These are phyloP conservation scores for Blastobotrys parvus DNA, from an alignment of 805 yeast genomes.

Conservation along the genomic window DNA sequence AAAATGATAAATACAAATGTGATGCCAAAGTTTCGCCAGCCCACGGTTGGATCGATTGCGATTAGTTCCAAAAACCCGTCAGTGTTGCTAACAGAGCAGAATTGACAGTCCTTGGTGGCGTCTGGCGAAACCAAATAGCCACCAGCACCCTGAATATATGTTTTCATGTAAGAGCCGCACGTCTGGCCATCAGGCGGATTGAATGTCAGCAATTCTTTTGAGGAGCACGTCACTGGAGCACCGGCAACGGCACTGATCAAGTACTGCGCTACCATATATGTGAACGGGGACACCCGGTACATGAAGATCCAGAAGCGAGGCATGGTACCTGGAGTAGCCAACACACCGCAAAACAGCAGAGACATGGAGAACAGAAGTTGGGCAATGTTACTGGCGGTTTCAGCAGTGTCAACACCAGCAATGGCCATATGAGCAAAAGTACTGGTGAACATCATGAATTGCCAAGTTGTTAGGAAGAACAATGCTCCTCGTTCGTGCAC, in stretches of 20 bases:
- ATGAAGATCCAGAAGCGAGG: conserved; percentile 78
- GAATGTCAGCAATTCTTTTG: conserved; percentile 39
- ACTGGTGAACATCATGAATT: conserved; percentile 41
- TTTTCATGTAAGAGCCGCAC: conserved; percentile 46
- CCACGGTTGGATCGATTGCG: conserved; percentile 25
- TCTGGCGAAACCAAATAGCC: conserved; percentile 39
- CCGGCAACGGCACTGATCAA: conserved; percentile 42
- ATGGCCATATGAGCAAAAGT: conserved; percentile 28
- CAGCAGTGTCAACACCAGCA: conserved; percentile 51
- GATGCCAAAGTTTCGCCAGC: conserved; percentile 56
- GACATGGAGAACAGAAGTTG: conserved; percentile 51
- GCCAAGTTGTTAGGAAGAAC: conserved; percentile 30
- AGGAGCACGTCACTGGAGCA: conserved; percentile 38
- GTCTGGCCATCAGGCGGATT: conserved; percentile 47
- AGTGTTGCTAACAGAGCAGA: conserved; percentile 51
- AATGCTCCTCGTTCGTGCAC: conserved; percentile 36
- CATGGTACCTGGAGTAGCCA: conserved; percentile 43
- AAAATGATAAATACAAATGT: conserved; percentile 41
- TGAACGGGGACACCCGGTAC: conserved; percentile 66
- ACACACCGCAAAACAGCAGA: conserved; percentile 71
- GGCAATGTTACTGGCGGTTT: conserved; percentile 56
- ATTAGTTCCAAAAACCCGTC: conserved; percentile 46
- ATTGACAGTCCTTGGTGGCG: conserved; percentile 48
- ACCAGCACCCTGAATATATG: conserved; percentile 32
- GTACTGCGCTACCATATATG: conserved; percentile 53